Evolutionary conservation across 768 basidiomycete genomes (phyloP).

Genomic region (Xanthoconium purpureum): DNA sequence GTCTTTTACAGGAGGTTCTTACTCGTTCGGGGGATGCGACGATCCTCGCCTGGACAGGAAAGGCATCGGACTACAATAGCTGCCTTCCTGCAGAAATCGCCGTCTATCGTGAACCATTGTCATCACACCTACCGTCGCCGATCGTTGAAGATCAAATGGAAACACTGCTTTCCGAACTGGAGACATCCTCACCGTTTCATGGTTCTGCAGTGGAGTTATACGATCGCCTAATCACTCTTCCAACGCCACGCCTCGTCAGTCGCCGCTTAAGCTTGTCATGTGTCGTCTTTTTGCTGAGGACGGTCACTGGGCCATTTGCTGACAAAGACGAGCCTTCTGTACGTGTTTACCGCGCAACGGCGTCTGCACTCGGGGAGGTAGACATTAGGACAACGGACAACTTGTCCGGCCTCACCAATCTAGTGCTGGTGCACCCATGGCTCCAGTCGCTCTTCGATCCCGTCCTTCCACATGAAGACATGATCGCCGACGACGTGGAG

Average conservation of each 20-base stretch:
- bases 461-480: slow-evolving; percentile 18
- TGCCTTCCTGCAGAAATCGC: slow-evolving; percentile 21
- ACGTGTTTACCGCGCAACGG: slow-evolving; percentile 14
- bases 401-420: slow-evolving; percentile 1
- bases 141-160: slow-evolving; percentile 13
- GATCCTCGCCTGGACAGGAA: slow-evolving; percentile 20
- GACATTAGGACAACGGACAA: slow-evolving; percentile 10
- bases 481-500: slow-evolving; percentile 13
- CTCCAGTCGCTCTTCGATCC: slow-evolving; percentile 13
- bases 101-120: slow-evolving; percentile 11
- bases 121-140: slow-evolving; percentile 3
- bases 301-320: slow-evolving; percentile 7
- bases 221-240: slow-evolving; percentile 10
- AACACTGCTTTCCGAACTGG: neutral
- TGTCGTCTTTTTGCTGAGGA: slow-evolving; percentile 10
- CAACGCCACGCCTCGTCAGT: slow-evolving; percentile 13
- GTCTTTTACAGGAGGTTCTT: slow-evolving; percentile 19
- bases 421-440: slow-evolving; percentile 23
- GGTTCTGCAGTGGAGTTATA: slow-evolving; percentile 12
- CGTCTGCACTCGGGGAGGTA: too few species aligned
- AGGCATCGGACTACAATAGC: slow-evolving; percentile 21
- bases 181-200: neutral
- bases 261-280: slow-evolving; percentile 14
- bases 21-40: slow-evolving; percentile 13
- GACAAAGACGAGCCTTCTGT: neutral